Evolutionary conservation across 495 filamentous ascomycete genomes (phyloP).

Genomic region (Penicillium cinerascens): DNA sequence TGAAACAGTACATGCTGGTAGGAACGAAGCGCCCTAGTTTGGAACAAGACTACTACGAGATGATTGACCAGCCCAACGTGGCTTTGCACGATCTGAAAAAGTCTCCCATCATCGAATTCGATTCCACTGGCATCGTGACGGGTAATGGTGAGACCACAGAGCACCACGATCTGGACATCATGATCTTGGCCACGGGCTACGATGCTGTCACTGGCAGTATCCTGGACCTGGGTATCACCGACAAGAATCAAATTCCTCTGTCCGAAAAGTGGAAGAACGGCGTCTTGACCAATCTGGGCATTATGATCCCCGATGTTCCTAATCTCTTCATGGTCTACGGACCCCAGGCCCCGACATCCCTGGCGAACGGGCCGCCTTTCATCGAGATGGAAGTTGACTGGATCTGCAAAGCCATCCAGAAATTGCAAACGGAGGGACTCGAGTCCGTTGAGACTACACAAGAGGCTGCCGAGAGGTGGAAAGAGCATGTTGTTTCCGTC

Average conservation of each 20-base stretch:
- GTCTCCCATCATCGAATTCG: conserved; percentile 46
- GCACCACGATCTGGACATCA: conserved; percentile 44
- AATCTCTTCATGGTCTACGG: conserved; percentile 56
- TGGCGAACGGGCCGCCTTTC: conserved; percentile 50
- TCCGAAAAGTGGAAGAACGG: conserved; percentile 48
- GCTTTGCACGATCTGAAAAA: conserved; percentile 45
- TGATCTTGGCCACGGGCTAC: conserved; percentile 54
- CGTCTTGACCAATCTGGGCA: conserved; percentile 48
- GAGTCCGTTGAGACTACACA: conserved; percentile 37
- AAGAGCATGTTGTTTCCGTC: conserved; percentile 27
- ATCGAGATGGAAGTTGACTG: conserved; percentile 52
- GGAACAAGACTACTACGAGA: conserved; percentile 54
- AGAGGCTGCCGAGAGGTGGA: conserved; percentile 35
- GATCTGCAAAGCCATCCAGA: conserved; percentile 46
- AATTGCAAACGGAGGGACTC: conserved; percentile 32
- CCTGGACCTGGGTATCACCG: conserved; percentile 41
- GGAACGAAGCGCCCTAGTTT: conserved; percentile 53
- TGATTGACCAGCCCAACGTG: conserved; percentile 50
- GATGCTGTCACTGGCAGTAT: conserved; percentile 50
- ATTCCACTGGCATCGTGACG: conserved; percentile 39
- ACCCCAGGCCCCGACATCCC: conserved; percentile 44
- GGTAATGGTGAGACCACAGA: conserved; percentile 24
- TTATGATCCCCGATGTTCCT: conserved; percentile 42
- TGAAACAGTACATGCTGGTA: conserved; percentile 42
- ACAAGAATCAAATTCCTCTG: conserved; percentile 35